phyloP scores from a whole-genome alignment of 768 basidiomycete genomes.

The Tulasnella calospora region DNA sequence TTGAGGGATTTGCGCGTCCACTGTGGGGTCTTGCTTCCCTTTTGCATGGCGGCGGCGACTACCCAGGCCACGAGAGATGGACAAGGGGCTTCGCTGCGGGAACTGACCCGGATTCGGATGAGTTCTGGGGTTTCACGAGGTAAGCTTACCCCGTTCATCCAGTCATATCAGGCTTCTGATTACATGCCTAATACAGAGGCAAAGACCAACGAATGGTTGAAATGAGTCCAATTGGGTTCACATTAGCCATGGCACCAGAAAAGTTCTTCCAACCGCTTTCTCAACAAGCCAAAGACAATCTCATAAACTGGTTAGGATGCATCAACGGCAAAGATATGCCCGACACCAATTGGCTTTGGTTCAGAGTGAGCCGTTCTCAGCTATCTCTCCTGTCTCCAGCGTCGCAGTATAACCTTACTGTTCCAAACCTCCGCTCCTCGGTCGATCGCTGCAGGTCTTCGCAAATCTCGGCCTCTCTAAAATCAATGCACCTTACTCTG shows the following conservation, averaged over 20 bases:
- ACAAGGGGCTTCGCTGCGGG: constrained; percentile 60
- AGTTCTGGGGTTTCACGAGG: constrained; percentile 71
- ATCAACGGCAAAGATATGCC: constrained; percentile 83
- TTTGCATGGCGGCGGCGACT: constrained; percentile 58
- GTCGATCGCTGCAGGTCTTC: constrained; percentile 49
- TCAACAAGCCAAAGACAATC: constrained; percentile 49
- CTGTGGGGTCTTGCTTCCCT: constrained; percentile 70
- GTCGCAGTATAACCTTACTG: constrained; percentile 12
- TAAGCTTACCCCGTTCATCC: background rate
- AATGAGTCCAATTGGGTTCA: constrained; percentile 70
- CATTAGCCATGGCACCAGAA: constrained; percentile 60
- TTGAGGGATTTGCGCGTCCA: constrained; percentile 72
- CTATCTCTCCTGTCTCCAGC: background rate
- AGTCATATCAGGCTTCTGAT: background rate
- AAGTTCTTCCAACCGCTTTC: constrained; percentile 60
- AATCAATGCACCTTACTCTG: constrained; percentile 54
- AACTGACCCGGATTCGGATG: constrained; percentile 58
- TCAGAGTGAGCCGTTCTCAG: constrained; percentile 47
- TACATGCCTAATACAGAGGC: constrained; percentile 36
- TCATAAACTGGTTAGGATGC: constrained; percentile 63
- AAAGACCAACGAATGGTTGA: constrained; percentile 81
- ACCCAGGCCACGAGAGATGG: constrained; percentile 59
- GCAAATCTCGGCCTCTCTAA: constrained; percentile 66
- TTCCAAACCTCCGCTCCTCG: constrained; percentile 13
- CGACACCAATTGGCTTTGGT: constrained; percentile 82